Conservation (phyloP, 805 yeast species). For the Saccharomycopsis fodiens region DNA sequence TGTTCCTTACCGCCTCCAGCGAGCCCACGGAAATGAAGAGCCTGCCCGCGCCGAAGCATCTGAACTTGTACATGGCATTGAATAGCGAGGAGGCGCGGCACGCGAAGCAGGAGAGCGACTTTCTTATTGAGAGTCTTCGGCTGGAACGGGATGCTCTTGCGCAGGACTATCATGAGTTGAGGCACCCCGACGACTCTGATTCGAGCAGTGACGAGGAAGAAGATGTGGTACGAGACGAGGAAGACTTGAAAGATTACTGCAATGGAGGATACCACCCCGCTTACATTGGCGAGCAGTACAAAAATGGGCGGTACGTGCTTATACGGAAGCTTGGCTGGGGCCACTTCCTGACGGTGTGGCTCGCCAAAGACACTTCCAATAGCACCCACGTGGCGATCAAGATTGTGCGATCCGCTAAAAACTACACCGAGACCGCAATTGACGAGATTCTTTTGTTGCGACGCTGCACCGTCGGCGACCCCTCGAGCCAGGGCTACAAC, state of each 20-base stretch:
- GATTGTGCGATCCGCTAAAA: conserved; percentile 46
- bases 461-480: conserved; percentile 26
- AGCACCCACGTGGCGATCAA: conserved; percentile 52
- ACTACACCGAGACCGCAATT: conserved; percentile 54
- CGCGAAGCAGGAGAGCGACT: conserved; percentile 6
- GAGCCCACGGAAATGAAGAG: background rate
- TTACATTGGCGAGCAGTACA: conserved; percentile 43
- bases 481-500: conserved; percentile 33
- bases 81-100: conserved; percentile 2
- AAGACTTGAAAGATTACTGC: conserved; percentile 43
- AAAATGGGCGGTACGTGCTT: conserved; percentile 35
- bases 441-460: conserved; percentile 52
- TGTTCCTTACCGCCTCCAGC: conserved; percentile 15
- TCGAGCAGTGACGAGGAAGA: conserved; percentile 7
- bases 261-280: conserved; percentile 64
- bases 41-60: conserved; percentile 2
- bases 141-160: conserved; percentile 12
- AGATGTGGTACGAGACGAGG: conserved; percentile 31
- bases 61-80: conserved; percentile 17
- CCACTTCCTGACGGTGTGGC: conserved; percentile 67
- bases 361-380: conserved; percentile 36
- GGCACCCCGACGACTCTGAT: conserved; percentile 3
- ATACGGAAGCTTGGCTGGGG: conserved; percentile 65
- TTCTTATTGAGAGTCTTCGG: conserved; percentile 10
- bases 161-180: conserved; percentile 1